These are phyloP conservation scores for Colletotrichum theobromicola DNA, from an alignment of 2,329 filamentous ascomycete genomes.

Conservation along the genomic window DNA sequence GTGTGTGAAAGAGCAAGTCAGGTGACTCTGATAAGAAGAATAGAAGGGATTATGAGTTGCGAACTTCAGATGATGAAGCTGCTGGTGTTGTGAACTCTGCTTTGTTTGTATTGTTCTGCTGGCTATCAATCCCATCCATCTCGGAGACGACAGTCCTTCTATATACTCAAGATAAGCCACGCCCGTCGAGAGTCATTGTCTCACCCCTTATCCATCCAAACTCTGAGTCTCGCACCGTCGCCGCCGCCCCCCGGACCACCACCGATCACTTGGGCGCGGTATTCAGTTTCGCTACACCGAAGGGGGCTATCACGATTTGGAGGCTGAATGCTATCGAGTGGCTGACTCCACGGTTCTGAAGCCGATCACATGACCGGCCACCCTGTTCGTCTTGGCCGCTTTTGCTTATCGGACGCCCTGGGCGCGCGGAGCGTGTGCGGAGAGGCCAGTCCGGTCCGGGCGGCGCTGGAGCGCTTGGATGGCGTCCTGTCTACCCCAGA, in stretches of 20 bases:
- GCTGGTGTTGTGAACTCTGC: not conserved
- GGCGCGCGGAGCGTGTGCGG: not conserved
- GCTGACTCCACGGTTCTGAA: not conserved
- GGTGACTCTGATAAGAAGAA: not conserved
- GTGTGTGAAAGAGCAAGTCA: not conserved
- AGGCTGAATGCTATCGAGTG: not conserved
- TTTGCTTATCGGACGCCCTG: not conserved
- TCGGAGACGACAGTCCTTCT: slow-evolving; percentile 15
- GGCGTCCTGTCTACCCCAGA: not conserved
- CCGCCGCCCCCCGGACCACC: not conserved
- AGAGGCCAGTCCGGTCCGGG: not conserved
- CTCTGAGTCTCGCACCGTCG: not conserved
- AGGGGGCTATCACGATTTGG: not conserved
- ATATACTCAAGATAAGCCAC: slow-evolving; percentile 18
- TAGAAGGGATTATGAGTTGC: not conserved
- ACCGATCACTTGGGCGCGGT: not conserved
- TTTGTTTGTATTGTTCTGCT: not conserved
- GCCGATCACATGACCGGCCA: slow-evolving; percentile 1
- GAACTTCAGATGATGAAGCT: not conserved
- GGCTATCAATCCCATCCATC: not conserved
- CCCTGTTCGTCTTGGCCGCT: not conserved
- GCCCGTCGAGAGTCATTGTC: not conserved
- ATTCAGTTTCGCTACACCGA: not conserved
- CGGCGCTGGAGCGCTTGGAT: not conserved
- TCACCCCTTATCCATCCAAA: not conserved